phyloP scores from a whole-genome alignment of 805 yeast species.

The Pichia phayaonensis region DNA sequence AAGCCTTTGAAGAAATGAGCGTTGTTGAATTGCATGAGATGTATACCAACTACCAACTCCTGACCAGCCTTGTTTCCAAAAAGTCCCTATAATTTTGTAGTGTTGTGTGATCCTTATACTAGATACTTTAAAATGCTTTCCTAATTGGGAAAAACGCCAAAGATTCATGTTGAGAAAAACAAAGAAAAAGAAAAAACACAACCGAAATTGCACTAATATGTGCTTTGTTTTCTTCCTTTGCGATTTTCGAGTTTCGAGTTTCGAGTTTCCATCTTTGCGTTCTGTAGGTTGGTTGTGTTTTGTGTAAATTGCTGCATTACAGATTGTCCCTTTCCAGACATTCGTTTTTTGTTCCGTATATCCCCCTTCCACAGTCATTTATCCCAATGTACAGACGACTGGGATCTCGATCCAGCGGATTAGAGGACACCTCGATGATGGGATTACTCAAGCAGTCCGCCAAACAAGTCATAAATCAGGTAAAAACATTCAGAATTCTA shows the following conservation, averaged over 20 bases:
- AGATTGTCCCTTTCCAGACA: neutral
- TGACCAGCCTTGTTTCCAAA: conserved; percentile 1
- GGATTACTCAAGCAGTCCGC: neutral
- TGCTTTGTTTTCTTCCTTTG: neutral
- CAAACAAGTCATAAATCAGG: neutral
- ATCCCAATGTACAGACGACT: conserved; percentile 6
- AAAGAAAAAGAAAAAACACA: too few species aligned
- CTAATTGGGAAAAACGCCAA: neutral
- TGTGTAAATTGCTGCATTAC: neutral
- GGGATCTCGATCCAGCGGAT: neutral
- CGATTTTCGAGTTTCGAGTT: too few species aligned
- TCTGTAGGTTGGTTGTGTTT: too few species aligned
- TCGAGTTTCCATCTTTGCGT: too few species aligned
- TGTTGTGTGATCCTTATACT: too few species aligned
- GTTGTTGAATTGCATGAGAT: conserved; percentile 23
- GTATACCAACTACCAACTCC: conserved; percentile 22
- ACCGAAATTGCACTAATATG: neutral
- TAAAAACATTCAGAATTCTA: neutral
- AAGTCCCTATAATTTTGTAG: neutral
- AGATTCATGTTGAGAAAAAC: neutral
- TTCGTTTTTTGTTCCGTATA: neutral
- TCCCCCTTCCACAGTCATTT: neutral
- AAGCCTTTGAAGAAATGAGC: conserved; percentile 24
- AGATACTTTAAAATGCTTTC: neutral
- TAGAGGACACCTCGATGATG: neutral